These are phyloP conservation scores for Oidiodendron maius DNA, from an alignment of 495 filamentous ascomycete species.

Conservation along the genomic window DNA sequence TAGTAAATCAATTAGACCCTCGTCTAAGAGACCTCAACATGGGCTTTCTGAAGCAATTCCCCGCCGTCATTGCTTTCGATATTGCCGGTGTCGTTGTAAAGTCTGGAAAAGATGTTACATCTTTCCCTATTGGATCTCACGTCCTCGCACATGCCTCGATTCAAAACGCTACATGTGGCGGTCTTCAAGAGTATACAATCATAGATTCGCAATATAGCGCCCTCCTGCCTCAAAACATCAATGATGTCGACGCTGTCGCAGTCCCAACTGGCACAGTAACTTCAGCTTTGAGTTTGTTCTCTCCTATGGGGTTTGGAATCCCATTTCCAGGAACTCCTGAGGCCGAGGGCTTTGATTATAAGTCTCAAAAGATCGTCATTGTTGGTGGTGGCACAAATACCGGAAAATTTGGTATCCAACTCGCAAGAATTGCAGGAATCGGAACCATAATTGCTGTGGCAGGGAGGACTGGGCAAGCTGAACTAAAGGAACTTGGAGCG, in stretches of 20 bases:
- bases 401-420: conserved; percentile 26
- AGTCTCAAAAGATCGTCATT: background rate
- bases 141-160: background rate
- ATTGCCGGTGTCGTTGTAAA: background rate
- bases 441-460: conserved; percentile 23
- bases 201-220: background rate
- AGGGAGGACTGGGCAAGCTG: background rate
- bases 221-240: background rate
- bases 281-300: background rate
- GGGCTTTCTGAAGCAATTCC: background rate
- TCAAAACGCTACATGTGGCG: too few relatives aligned
- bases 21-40: background rate
- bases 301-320: background rate
- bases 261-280: background rate
- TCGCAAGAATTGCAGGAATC: conserved; percentile 22
- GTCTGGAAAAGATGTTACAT: background rate
- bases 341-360: background rate
- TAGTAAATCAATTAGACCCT: too few relatives aligned
- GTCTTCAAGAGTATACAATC: conserved; percentile 1
- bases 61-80: background rate
- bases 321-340: background rate
- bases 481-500: conserved; percentile 22
- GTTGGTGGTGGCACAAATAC: conserved; percentile 21
- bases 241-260: background rate
- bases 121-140: background rate